Conservation (phyloP, 768 basidiomycete species). For the Boletales sp. region DNA sequence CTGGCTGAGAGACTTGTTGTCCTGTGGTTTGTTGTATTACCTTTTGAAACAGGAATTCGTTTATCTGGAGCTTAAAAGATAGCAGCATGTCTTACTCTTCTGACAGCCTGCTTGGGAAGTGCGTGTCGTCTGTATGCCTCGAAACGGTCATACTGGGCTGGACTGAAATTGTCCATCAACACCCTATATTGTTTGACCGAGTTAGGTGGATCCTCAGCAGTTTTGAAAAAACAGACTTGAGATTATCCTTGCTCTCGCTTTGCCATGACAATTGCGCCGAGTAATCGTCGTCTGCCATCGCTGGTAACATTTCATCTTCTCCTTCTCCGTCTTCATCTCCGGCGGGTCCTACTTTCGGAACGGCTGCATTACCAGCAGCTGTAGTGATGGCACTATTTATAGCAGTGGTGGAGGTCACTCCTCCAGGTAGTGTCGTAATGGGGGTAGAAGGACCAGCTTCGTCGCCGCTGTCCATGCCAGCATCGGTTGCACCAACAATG, state of each 20-base stretch:
- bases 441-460: conserved; percentile 18
- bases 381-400: background rate
- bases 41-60: conserved; percentile 33
- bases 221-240: conserved; percentile 52
- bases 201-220: background rate
- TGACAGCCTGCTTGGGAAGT: conserved; percentile 76
- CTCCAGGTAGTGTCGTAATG: background rate
- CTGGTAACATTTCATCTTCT: conserved; percentile 75
- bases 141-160: conserved; percentile 83
- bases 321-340: conserved; percentile 59
- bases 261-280: conserved; percentile 81
- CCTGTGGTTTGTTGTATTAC: conserved; percentile 80
- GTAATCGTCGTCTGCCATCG: conserved; percentile 88
- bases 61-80: background rate
- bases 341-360: conserved; percentile 11
- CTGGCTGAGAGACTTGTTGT: conserved; percentile 81
- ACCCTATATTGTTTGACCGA: conserved; percentile 46
- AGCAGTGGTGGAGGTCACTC: background rate
- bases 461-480: conserved; percentile 15
- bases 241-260: conserved; percentile 84
- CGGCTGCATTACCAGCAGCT: background rate
- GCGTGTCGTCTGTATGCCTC: conserved; percentile 85
- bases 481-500: conserved; percentile 1
- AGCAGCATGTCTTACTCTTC: conserved; percentile 50
- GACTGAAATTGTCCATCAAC: conserved; percentile 83